A percentile compares a stretch with the other conserved stretches of the same genome.
These are phyloP conservation scores for Trichaptum fuscoviolaceum DNA, from an alignment of 768 basidiomycete species.

Conservation along the genomic window DNA sequence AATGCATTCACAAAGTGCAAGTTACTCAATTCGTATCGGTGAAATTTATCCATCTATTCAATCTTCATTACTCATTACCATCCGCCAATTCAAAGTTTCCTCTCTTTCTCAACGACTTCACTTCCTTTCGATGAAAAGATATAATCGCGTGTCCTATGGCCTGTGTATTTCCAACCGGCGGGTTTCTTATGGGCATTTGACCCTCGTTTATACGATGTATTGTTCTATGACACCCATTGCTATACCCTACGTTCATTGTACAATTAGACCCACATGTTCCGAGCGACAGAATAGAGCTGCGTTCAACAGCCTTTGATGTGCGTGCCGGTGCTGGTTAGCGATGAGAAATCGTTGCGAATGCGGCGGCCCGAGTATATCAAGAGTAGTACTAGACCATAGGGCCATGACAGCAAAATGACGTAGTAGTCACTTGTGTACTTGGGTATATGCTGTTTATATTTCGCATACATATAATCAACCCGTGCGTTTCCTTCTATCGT, in stretches of 20 bases:
- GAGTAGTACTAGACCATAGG: no score
- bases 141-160: not conserved
- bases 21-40: not conserved
- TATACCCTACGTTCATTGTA: not conserved
- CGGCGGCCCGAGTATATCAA: not conserved
- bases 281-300: not conserved
- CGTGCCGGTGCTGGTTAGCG: not conserved
- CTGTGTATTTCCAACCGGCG: not conserved
- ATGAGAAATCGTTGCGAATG: not conserved
- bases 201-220: not conserved
- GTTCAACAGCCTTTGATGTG: not conserved
- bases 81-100: not conserved
- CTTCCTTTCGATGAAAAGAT: not conserved
- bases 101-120: not conserved
- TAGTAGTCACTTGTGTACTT: not conserved
- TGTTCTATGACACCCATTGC: not conserved
- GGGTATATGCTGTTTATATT: not conserved
- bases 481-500: not conserved
- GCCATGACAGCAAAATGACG: not conserved
- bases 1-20: not conserved
- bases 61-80: not conserved
- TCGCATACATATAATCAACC: not conserved
- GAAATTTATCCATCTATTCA: not conserved
- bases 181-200: not conserved
- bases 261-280: not conserved